These are phyloP conservation scores for Vanderwaltozyma polyspora DNA, from an alignment of 805 yeast genomes.

Conservation along the genomic window DNA sequence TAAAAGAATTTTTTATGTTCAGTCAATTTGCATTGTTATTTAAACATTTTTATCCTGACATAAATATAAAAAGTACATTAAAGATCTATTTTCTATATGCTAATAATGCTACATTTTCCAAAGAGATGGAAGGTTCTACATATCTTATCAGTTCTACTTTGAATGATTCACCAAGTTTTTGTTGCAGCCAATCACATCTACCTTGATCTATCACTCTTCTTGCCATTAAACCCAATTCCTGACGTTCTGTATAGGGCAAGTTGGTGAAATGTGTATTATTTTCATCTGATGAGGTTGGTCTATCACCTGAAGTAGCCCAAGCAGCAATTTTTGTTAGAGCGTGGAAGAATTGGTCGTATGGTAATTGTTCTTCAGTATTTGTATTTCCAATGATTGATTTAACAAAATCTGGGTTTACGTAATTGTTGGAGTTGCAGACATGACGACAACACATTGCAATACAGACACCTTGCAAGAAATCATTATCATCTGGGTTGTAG, in stretches of 20 bases:
- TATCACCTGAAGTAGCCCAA: slow-evolving; percentile 78
- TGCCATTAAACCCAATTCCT: slow-evolving; percentile 51
- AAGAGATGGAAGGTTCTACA: slow-evolving; percentile 43
- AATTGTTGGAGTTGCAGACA: slow-evolving; percentile 50
- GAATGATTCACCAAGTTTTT: slow-evolving; percentile 35
- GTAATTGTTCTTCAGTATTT: slow-evolving; percentile 7
- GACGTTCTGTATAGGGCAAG: slow-evolving; percentile 39
- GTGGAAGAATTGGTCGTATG: slow-evolving; percentile 29
- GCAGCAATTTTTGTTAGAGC: slow-evolving; percentile 57
- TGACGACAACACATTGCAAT: slow-evolving; percentile 95
- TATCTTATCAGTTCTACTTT: slow-evolving; percentile 46
- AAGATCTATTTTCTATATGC: slow-evolving; percentile 11
- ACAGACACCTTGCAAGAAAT: slow-evolving; percentile 41
- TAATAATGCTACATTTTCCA: slow-evolving; percentile 57
- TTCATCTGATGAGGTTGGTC: slow-evolving; percentile 22
- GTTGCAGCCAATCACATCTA: slow-evolving; percentile 30
- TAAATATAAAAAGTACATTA: no score
- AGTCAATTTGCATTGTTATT: no score
- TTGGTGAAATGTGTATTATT: slow-evolving; percentile 33
- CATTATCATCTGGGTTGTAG: slow-evolving; percentile 19
- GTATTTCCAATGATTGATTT: slow-evolving; percentile 31
- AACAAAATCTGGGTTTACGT: slow-evolving; percentile 20
- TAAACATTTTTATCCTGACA: no score
- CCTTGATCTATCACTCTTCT: slow-evolving; percentile 69
- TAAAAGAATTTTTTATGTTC: no score